Evolutionary conservation across 2,329 filamentous ascomycete genomes (phyloP).

Genomic region (Colletotrichum sp.): DNA sequence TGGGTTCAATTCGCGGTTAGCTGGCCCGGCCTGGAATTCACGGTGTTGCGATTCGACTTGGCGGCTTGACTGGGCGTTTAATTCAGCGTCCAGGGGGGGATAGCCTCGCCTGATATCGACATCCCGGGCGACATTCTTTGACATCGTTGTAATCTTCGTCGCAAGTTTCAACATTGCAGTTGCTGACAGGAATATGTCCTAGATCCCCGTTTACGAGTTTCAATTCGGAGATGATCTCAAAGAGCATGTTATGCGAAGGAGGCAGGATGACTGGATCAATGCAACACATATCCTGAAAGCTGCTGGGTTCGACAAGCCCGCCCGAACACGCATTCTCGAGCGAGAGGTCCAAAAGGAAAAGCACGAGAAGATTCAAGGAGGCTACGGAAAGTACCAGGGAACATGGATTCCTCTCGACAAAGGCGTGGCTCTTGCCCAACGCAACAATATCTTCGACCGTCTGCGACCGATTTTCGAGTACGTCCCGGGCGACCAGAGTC

Average conservation of each 20-base stretch:
- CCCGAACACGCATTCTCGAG: slow-evolving; percentile 92
- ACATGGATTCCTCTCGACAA: slow-evolving; percentile 94
- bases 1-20: not conserved
- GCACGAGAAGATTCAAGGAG: slow-evolving; percentile 97
- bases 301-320: slow-evolving; percentile 96
- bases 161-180: not conserved
- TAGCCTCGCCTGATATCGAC: slow-evolving; percentile 8
- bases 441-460: slow-evolving; percentile 86
- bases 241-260: slow-evolving; percentile 93
- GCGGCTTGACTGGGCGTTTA: not conserved
- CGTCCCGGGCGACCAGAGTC: slow-evolving; percentile 81
- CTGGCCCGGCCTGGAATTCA: not conserved
- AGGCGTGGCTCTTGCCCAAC: slow-evolving; percentile 80
- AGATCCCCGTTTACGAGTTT: slow-evolving; percentile 96
- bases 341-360: slow-evolving; percentile 95
- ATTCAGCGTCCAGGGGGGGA: not conserved
- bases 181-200: slow-evolving; percentile 6
- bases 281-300: slow-evolving; percentile 99
- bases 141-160: not conserved
- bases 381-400: slow-evolving; percentile 98
- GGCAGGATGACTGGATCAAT: slow-evolving; percentile 97
- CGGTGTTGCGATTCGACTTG: not conserved
- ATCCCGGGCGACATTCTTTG: not conserved
- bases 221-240: slow-evolving; percentile 80
- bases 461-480: slow-evolving; percentile 90